A percentile compares a stretch with the other conserved stretches of the same genome.
Conservation (phyloP, 1,284 basidiomycete species). For the Leccinum subrobustum region DNA sequence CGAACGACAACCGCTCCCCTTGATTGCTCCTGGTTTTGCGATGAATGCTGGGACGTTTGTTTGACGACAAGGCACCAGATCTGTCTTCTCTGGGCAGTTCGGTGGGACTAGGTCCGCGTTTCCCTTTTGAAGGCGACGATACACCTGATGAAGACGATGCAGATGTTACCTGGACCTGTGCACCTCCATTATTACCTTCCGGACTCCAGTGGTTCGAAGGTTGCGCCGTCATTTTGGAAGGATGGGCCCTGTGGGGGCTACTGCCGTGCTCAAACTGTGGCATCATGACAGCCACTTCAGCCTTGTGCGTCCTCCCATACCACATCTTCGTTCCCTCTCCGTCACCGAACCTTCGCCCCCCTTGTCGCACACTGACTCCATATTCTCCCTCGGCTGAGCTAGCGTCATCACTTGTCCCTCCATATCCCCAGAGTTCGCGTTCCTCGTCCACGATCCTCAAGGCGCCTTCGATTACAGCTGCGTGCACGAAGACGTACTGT, state of each 20-base stretch:
- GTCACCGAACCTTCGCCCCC: slow-evolving; percentile 2
- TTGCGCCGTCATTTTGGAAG: slow-evolving; percentile 8
- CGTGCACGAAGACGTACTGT: slow-evolving; percentile 89
- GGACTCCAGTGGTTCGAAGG: slow-evolving; percentile 4
- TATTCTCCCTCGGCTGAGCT: slow-evolving; percentile 19
- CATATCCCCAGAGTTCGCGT: slow-evolving; percentile 38
- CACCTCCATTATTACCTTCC: slow-evolving; percentile 13
- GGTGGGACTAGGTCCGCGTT: slow-evolving; percentile 70
- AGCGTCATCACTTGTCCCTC: slow-evolving; percentile 27
- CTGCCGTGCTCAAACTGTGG: slow-evolving; percentile 1
- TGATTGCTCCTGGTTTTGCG: slow-evolving; percentile 35
- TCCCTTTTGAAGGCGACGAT: slow-evolving; percentile 44
- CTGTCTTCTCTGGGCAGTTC: slow-evolving; percentile 63
- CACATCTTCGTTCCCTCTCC: slow-evolving; percentile 10
- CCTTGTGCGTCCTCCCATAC: slow-evolving; percentile 2
- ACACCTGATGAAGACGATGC: slow-evolving; percentile 21
- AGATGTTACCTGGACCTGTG: slow-evolving; percentile 13
- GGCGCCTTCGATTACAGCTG: slow-evolving; percentile 80
- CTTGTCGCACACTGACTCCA: not conserved
- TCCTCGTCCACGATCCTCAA: slow-evolving; percentile 79
- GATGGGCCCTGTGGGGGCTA: slow-evolving; percentile 3
- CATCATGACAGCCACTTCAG: slow-evolving; percentile 1
- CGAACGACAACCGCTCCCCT: slow-evolving; percentile 13
- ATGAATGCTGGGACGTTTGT: slow-evolving; percentile 69
- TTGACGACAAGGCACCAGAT: slow-evolving; percentile 51